Evolutionary conservation across 2,329 filamentous ascomycete species (phyloP), one percentile per base, ranked within the genome.

Genomic region (Botrytis galanthina): DNA sequence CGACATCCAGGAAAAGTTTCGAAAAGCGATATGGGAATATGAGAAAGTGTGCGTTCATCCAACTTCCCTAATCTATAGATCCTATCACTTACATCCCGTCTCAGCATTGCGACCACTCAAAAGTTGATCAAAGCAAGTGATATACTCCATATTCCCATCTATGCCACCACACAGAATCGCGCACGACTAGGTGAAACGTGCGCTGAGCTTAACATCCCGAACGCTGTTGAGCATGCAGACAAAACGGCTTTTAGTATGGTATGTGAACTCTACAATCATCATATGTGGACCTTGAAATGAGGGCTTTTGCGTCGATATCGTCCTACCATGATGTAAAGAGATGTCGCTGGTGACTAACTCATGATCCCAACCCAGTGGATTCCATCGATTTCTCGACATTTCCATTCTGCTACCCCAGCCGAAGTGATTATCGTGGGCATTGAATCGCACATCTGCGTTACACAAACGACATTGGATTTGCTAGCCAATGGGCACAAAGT

Each of bases 1-100:
- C 84, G 95, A 98, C 81, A 87, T 98, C 76, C 95, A 98, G 84
- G 95, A 98, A 78, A 97, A 94, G 82, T 98, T 98, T 84, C 89
- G 93, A 75, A 85, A 86, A 14, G 91, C 91, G 73, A 97, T 98
- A 79, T 89, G 91, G 84, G 91, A 97, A 81, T 98, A 95, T 81
- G 89, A 93, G 76, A 94, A 92, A 81, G 88, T 98, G 90, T 93
- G 85, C 74, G 85, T 81, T 14, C 12, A 35, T 26, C 63, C 20
- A 39, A 7, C 44, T 51, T 35, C 32, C 60, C 9, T 5, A 22
- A 54, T 22, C 48, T 54, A 18, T 14, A 57, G 10, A 8, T 26
- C 29, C 48, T 20, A 54, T 44, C 57, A 68, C 64, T 61, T 51
- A 71, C 75, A 71, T 51, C 80, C 22, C n/a, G 32, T n/a, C 29